Base-by-base conservation (phyloP, 1,139 yeast species). In the Yamadazyma siamensis region DNA sequence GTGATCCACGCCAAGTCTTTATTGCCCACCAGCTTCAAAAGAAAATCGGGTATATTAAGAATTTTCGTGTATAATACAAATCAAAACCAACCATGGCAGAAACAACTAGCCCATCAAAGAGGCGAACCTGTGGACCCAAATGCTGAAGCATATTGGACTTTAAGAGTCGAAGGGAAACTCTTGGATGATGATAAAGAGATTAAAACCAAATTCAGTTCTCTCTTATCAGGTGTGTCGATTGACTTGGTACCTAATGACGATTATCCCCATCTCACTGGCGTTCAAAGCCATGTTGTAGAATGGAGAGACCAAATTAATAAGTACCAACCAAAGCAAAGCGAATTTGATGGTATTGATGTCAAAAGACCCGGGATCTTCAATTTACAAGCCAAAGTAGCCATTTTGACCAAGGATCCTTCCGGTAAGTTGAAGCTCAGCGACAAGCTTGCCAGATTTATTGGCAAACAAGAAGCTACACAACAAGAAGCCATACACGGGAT, bases 41-140 rank as follows among this genome's bases (percentile, higher is more conserved):
- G 69, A 47, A 65, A 73, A 51, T 65, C 75, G 39, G 75, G 80
- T 18, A 58, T 68, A 4, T 67, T 91, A 49, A 75, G 98, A 36
- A 75, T 91, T 15, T 91, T 82, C 52, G 66, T 94, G 19, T 87
- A 91, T 47, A 88, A 86, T 53, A 81, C 87, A 3, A 69, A 83
- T 25, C 84, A 80, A 40, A 85, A 86, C 54, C 97, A 91, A 59
- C 87, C 94, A 27, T 91, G 98, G 98, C 97, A 89, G 52, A 66
- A 65, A 31, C 67, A 62, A 35, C 58, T 65, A 31, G 55, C 45
- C 25, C 41, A 56, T 52, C 41, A 49, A 29, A 40, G 46, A 20
- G 44, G 50, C 3, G 38, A 47, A 9, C 31, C 47, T 2, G 54
- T 54, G 13, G 45, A 52, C 5, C 32, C 46, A 6, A 36, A 49